Base-by-base conservation (phyloP, 2,329 filamentous ascomycete species). In the Diplocarpon rosae region DNA sequence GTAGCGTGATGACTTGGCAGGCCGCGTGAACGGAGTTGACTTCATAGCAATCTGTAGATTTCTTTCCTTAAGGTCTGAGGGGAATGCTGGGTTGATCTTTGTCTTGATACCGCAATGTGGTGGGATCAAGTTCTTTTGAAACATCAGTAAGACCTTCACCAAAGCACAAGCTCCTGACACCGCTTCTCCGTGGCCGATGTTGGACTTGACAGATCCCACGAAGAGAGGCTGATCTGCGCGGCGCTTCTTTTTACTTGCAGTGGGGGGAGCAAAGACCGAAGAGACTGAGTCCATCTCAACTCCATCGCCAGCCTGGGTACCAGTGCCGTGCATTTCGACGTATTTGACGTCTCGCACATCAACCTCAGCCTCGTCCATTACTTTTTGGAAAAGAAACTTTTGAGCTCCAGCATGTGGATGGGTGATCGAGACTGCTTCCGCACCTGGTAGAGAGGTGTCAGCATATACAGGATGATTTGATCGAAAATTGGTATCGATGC, bases 321-420 rank as follows among this genome's bases (percentile, higher is more conserved):
- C 86, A 3, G 86, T 93, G 14, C 84, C 86, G 62, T 93, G 85
- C 80, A 90, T 87, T 64, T 92, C 86, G 10, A 92, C 78, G 58
- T 88, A 90, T 63, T 78, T 78, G 42, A 93, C 73, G 51, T 88
- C 81, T 37, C 78, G 72, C 2, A 85, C 82, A 57, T 88, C 80
- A 13, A 89, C 71, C 45, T 81, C 80, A 27, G 83, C 80, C 35
- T 83, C 75, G 39, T 80, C 75, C 1, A 89, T 69, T 12, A 90
- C 77, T 38, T 76, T 70, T 42, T 75, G 73, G 55, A 80, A 87
- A 7, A 89, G 65, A 20, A 75, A 69, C 5, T 81, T 76, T 62
- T 92, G 86, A 0, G 82, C 81, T 6, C 77, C 80, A 5, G 77
- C 82, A 62, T 90, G 84, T 1, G 86, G 86, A 45, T 85, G 82